Conservation (phyloP, 306 rosid genomes). For the Chamaecrista fasciculata region DNA sequence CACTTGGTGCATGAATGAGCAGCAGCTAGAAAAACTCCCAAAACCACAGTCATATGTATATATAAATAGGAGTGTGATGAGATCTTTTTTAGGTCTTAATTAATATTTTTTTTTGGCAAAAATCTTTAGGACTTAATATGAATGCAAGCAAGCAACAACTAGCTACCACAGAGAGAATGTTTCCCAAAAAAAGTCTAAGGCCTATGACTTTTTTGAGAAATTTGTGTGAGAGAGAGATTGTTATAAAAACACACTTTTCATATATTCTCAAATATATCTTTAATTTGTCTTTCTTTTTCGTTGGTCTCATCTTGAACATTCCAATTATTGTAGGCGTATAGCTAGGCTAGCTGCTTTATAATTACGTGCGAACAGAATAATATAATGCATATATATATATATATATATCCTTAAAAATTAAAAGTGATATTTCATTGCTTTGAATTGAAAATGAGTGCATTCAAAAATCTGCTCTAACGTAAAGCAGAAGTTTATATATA, state of each 20-base stretch:
- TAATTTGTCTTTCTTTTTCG: neutral
- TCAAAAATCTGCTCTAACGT: neutral
- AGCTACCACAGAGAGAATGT: conserved; percentile 32
- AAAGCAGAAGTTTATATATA: neutral
- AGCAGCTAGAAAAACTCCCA: conserved; percentile 19
- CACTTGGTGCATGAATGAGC: neutral
- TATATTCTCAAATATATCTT: conserved; percentile 21
- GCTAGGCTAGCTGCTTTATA: too few species aligned
- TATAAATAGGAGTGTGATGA: neutral
- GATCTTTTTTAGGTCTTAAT: too few species aligned
- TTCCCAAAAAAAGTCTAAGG: conserved; percentile 24
- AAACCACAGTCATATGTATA: neutral
- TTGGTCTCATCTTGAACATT: conserved; percentile 19
- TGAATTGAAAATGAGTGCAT: conserved; percentile 19
- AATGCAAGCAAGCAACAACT: conserved; percentile 27
- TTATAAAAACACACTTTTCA: conserved; percentile 28
- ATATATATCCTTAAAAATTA: neutral
- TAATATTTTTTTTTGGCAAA: too few species aligned
- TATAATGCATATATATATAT: neutral
- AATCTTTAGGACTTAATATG: conserved; percentile 22
- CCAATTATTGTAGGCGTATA: conserved; percentile 9
- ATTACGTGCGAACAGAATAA: neutral
- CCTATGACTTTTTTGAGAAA: conserved; percentile 24
- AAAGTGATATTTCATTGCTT: neutral
- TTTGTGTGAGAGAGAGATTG: neutral